These are phyloP conservation scores for Penicillium daleae DNA, from an alignment of 495 filamentous ascomycete genomes.

Conservation along the genomic window DNA sequence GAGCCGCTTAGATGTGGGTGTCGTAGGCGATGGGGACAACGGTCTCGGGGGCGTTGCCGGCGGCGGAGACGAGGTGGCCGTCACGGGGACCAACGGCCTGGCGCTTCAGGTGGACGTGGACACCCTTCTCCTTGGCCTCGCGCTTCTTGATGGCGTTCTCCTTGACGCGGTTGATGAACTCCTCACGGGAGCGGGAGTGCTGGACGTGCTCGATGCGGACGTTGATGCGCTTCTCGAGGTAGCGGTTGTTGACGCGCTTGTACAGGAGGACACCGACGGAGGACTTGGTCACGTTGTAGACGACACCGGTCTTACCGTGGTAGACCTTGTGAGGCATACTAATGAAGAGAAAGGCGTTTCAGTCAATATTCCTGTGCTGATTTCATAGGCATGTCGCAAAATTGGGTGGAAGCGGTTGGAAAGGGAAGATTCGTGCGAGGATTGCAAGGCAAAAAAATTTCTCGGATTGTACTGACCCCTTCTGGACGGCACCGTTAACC, in stretches of 20 bases:
- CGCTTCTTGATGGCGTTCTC: conserved; percentile 88
- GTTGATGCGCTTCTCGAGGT: conserved; percentile 99
- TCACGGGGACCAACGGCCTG: conserved; percentile 80
- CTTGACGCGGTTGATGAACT: conserved; percentile 96
- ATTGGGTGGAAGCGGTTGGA: neutral
- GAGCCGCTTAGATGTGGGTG: conserved; percentile 85
- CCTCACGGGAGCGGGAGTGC: conserved; percentile 89
- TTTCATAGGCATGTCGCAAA: conserved; percentile 7
- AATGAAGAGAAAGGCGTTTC: conserved; percentile 38
- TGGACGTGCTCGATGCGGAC: conserved; percentile 97
- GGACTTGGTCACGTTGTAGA: conserved; percentile 98
- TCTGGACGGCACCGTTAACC: conserved; percentile 96
- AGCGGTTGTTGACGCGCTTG: conserved; percentile 97
- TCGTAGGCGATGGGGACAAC: conserved; percentile 92
- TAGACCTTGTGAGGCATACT: conserved; percentile 99
- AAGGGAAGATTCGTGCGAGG: neutral
- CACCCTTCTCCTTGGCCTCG: conserved; percentile 87
- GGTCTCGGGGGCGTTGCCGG: conserved; percentile 84
- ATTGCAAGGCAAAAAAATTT: conserved; percentile 11
- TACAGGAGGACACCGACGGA: conserved; percentile 96
- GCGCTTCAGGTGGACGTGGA: conserved; percentile 87
- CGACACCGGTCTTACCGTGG: conserved; percentile 96
- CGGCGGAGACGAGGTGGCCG: conserved; percentile 72
- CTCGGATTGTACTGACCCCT: conserved; percentile 71
- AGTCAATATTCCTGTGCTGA: conserved; percentile 27